Percentiles rank a stretch among this genome's conserved stretches.
Conservation (phyloP, 2,329 filamentous ascomycete genomes). For the Ceratocystis colombiana region DNA sequence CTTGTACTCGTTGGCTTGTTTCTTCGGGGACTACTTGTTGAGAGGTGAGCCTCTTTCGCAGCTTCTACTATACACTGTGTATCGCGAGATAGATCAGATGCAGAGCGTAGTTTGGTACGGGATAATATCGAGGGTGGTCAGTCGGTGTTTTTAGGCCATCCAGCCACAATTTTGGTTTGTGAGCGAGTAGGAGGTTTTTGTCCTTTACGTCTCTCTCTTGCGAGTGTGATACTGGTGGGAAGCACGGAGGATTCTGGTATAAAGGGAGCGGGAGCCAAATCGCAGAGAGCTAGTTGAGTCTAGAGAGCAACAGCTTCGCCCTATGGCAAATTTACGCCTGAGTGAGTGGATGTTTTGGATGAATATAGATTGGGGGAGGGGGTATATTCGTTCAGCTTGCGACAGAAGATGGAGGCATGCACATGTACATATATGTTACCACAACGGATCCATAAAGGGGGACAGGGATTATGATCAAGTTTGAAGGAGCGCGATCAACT, state of each 20-base stretch:
- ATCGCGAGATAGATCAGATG: neutral
- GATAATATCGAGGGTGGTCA: neutral
- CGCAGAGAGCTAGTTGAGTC: neutral
- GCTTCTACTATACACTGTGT: neutral
- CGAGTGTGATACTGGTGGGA: neutral
- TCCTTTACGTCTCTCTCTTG: neutral
- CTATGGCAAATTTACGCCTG: neutral
- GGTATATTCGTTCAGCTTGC: conserved; percentile 4
- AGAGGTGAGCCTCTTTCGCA: neutral
- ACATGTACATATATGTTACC: neutral
- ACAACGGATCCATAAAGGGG: neutral
- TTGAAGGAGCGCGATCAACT: conserved; percentile 5
- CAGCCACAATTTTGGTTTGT: neutral
- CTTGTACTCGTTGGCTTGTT: neutral
- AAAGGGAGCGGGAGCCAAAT: neutral
- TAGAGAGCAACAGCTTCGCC: neutral
- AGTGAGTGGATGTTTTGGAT: neutral
- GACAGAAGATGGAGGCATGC: neutral
- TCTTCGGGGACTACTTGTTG: neutral
- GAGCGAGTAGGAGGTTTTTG: neutral
- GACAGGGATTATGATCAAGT: neutral
- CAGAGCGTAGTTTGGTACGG: neutral
- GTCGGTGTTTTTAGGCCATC: neutral
- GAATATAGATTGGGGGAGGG: neutral
- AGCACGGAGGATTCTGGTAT: neutral